Conservation (phyloP, 768 basidiomycete species). For the Xerocomus spinulosus region DNA sequence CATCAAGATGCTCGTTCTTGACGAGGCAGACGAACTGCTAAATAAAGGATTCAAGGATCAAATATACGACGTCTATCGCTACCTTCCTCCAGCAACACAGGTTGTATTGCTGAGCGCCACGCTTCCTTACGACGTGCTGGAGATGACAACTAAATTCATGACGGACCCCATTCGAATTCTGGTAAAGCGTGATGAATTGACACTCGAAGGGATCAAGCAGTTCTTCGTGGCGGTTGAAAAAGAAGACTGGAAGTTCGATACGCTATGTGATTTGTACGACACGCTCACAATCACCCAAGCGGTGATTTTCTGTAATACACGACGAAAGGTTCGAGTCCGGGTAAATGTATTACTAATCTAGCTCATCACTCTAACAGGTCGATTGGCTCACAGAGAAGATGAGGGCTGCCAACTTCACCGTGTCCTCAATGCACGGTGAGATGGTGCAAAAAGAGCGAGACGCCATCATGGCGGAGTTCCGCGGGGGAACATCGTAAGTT, state of each 20-base stretch:
- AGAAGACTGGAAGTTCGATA: slow-evolving; percentile 99
- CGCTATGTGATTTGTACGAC: slow-evolving; percentile 94
- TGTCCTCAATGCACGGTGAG: slow-evolving; percentile 93
- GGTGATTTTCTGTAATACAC: slow-evolving; percentile 98
- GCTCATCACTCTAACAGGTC: slow-evolving; percentile 48
- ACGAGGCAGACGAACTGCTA: slow-evolving; percentile 93
- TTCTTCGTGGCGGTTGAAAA: slow-evolving; percentile 99
- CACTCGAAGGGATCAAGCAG: slow-evolving; percentile 93
- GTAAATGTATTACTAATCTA: neutral
- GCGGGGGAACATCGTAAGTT: slow-evolving; percentile 82
- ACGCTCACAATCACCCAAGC: slow-evolving; percentile 99
- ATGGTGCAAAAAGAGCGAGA: slow-evolving; percentile 96
- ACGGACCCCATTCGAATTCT: slow-evolving; percentile 97
- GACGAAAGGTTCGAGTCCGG: slow-evolving; percentile 70
- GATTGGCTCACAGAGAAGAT: slow-evolving; percentile 99
- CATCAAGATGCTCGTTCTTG: slow-evolving; percentile 96
- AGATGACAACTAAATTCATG: slow-evolving; percentile 99
- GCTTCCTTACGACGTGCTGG: slow-evolving; percentile 92
- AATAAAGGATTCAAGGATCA: slow-evolving; percentile 99
- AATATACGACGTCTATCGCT: slow-evolving; percentile 98
- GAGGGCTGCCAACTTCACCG: slow-evolving; percentile 97
- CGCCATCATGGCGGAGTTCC: slow-evolving; percentile 96
- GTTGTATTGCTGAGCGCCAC: slow-evolving; percentile 96
- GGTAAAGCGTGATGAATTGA: slow-evolving; percentile 99
- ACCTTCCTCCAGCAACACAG: slow-evolving; percentile 94